Evolutionary conservation across 2,329 filamentous ascomycete genomes (phyloP).

Genomic region (Basipetospora sp.): DNA sequence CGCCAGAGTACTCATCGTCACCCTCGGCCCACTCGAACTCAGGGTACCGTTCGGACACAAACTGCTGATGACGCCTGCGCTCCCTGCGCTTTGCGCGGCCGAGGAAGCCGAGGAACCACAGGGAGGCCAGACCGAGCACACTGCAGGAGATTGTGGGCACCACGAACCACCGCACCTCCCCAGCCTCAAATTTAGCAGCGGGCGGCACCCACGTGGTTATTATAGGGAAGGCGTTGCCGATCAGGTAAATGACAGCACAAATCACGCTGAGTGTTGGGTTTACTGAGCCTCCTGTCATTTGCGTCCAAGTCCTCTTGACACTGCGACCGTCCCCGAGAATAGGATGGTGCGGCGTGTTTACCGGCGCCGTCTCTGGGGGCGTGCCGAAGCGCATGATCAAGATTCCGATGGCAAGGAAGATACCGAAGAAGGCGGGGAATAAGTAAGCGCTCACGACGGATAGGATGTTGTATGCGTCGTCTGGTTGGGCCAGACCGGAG

Average conservation of each 20-base stretch:
- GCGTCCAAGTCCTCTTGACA: slow-evolving; percentile 14
- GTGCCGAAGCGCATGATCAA: slow-evolving; percentile 20
- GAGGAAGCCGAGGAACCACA: slow-evolving; percentile 22
- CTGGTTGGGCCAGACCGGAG: slow-evolving; percentile 11
- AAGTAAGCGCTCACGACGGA: slow-evolving; percentile 19
- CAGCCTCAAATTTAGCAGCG: slow-evolving; percentile 4
- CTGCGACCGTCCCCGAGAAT: slow-evolving; percentile 5
- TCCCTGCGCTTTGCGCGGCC: slow-evolving; percentile 16
- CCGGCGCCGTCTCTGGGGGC: slow-evolving; percentile 14
- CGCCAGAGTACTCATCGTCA: slow-evolving; percentile 9
- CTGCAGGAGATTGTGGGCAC: slow-evolving; percentile 18
- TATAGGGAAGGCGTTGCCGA: slow-evolving; percentile 20
- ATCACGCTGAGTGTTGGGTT: slow-evolving; percentile 18
- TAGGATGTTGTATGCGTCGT: slow-evolving; percentile 18
- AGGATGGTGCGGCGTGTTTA: slow-evolving; percentile 4
- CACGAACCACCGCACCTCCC: slow-evolving; percentile 16
- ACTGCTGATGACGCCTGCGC: slow-evolving; percentile 17
- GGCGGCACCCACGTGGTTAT: slow-evolving; percentile 20
- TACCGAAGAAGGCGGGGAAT: slow-evolving; percentile 21
- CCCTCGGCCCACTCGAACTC: slow-evolving; percentile 18
- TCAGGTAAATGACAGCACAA: slow-evolving; percentile 16
- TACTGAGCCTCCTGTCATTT: slow-evolving; percentile 18
- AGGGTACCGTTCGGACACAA: slow-evolving; percentile 20
- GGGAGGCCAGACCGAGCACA: slow-evolving; percentile 14
- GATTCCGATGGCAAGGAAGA: slow-evolving; percentile 20